Base-by-base conservation (phyloP, 495 filamentous ascomycete genomes). In the Parathielavia hyrcaniae region DNA sequence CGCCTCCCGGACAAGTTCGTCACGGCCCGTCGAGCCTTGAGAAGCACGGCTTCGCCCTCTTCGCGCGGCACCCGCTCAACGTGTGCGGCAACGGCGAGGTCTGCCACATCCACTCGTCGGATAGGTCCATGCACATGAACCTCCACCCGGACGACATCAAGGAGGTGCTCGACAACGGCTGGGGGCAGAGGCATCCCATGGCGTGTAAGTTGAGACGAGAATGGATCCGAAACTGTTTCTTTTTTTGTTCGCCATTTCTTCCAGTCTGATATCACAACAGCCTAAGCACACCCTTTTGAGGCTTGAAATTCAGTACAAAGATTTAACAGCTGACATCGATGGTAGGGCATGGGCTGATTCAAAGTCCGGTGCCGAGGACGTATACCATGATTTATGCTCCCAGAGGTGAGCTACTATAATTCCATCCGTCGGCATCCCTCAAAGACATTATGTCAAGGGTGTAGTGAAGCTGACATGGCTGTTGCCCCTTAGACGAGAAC, bases 131-230 rank as follows among this genome's bases (percentile, higher is more conserved):
- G 75, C 91, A 97, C 70, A 65, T 91, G 62, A 83, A 81, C 14
- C 73, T 96, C 22, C 83, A 91, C 55, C 88, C 89, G 1, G 82
- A 85, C 30, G 91, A 97, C 70, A 88, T 86, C 45, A 83, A 78
- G 66, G 78, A 84, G 61, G 77, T 96, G 19, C 73, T 96, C 36
- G 84, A 90, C 57, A 83, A 82, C 44, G 87, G 90, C 19, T 95
- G 89, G 90, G 91, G 87, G n/a, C 82, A 96, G 70, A 77, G 90
- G n/a, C 90, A 95, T 71, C 88, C 88, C 1, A 77, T 95, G 59
- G 84, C 88, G 4, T 83, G 84, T 44, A 44, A 44, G 41, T 14
- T 13, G 16, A 40, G 10, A 40, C 3, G 38, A 40, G 10, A 40
- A 4, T 12, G 2, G 16, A 40, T 2, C 12, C 12, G n/a, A n/a